Percentiles rank a stretch among this genome's conserved stretches.
Evolutionary conservation across 768 basidiomycete genomes (phyloP).

Genomic region (Phaeotremella fagi): DNA sequence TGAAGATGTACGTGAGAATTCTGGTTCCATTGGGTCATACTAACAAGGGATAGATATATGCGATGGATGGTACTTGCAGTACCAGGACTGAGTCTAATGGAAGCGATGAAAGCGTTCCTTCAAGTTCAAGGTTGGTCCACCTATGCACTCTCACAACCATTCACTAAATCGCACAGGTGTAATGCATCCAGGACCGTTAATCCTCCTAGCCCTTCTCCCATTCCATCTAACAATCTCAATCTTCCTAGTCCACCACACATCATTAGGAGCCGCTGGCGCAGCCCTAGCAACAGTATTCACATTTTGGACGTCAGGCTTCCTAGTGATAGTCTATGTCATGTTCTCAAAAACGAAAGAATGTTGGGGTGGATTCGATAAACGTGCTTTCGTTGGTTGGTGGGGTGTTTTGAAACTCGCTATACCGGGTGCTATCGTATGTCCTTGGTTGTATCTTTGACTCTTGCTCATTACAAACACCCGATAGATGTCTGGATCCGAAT

Average conservation of each 20-base stretch:
- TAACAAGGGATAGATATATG: constrained; percentile 40
- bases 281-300: constrained; percentile 64
- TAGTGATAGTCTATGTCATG: constrained; percentile 56
- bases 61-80: constrained; percentile 62
- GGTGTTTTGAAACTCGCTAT: constrained; percentile 53
- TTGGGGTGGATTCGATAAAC: constrained; percentile 50
- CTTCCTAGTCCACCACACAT: constrained; percentile 60
- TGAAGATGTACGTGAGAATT: constrained; percentile 54
- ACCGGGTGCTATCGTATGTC: constrained; percentile 68
- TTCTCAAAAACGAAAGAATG: constrained; percentile 55
- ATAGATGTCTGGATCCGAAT: constrained; percentile 71
- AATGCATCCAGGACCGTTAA: constrained; percentile 65
- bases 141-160: not conserved
- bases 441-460: not conserved
- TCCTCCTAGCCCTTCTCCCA: constrained; percentile 62
- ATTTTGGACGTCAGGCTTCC: constrained; percentile 64
- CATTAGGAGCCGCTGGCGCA: constrained; percentile 62
- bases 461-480: not conserved
- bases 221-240: constrained; percentile 63
- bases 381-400: not conserved
- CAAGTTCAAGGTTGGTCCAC: not conserved
- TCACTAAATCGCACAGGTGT: constrained; percentile 57
- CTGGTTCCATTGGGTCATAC: not conserved
- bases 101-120: constrained; percentile 1
- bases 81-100: constrained; percentile 52